Percentiles rank a stretch among this genome's conserved stretches.
These are phyloP conservation scores for Mortierella alpina DNA, from an alignment of 192 early-diverging fungal species.

Conservation along the genomic window DNA sequence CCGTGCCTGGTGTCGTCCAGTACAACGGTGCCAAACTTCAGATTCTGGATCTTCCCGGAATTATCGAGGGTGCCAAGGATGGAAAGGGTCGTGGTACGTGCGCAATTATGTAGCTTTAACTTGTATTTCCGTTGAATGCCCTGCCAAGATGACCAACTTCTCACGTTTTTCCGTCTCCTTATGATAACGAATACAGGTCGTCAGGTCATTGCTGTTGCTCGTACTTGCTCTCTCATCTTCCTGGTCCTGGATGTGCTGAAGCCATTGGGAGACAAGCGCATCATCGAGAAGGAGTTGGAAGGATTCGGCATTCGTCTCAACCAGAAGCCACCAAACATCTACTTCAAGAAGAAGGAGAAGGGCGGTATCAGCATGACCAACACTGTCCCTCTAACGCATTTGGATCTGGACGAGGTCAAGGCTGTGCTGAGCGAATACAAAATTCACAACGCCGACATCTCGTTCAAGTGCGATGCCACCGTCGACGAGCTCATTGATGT, in stretches of 20 bases:
- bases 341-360: conserved; percentile 98
- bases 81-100: conserved; percentile 95
- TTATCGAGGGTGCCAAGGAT: conserved; percentile 99
- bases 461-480: conserved; percentile 93
- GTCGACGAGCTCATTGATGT: conserved; percentile 98
- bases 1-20: conserved; percentile 94
- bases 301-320: conserved; percentile 97
- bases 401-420: conserved; percentile 92
- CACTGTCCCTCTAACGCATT: conserved; percentile 88
- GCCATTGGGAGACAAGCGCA: conserved; percentile 91
- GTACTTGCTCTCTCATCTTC: conserved; percentile 97
- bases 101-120: not conserved
- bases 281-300: conserved; percentile 98
- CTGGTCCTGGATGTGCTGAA: conserved; percentile 98
- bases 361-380: conserved; percentile 96
- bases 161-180: not conserved
- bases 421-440: conserved; percentile 94
- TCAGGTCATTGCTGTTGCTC: conserved; percentile 96
- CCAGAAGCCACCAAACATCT: conserved; percentile 95
- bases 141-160: not conserved
- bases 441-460: conserved; percentile 97
- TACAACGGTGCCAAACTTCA: conserved; percentile 99
- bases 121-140: conserved; percentile 47
- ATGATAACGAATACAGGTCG: conserved; percentile 37
- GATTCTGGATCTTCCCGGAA: conserved; percentile 98